Evolutionary conservation across 768 basidiomycete species (phyloP).

Genomic region (Cystobasidium ongulense): DNA sequence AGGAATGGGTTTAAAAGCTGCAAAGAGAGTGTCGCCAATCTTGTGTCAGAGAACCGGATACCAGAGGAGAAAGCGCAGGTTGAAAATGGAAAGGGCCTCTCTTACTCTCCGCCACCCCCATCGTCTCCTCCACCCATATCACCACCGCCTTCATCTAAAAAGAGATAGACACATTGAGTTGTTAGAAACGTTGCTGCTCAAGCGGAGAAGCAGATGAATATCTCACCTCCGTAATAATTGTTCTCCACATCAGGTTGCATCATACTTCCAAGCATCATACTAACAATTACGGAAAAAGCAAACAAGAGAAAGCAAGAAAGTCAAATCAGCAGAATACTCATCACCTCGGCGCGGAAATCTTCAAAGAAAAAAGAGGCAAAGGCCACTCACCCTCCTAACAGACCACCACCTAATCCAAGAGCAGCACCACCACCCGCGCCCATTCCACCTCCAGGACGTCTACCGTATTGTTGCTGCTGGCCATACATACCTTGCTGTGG

Average conservation of each 20-base stretch:
- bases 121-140: conserved; percentile 10
- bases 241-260: conserved; percentile 8
- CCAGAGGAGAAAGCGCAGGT: not conserved
- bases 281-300: not conserved
- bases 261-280: conserved; percentile 11
- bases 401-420: conserved; percentile 4
- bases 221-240: conserved; percentile 14
- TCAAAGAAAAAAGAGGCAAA: not conserved
- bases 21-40: too few relatives aligned
- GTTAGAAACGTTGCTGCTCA: too few relatives aligned
- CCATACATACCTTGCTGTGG: not conserved
- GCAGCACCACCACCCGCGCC: conserved; percentile 9
- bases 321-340: not conserved
- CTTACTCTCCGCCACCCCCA: not conserved
- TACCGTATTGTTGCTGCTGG: not conserved
- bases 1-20: too few relatives aligned
- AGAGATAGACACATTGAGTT: too few relatives aligned
- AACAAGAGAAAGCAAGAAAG: not conserved
- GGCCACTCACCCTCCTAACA: not conserved
- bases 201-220: not conserved
- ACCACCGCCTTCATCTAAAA: not conserved
- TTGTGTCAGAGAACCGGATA: too few relatives aligned
- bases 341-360: not conserved
- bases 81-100: not conserved
- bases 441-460: conserved; percentile 2